Percentiles rank a stretch among this genome's conserved stretches.
Evolutionary conservation across 129 eudicot genomes (phyloP).

Genomic region (Rutidosis leptorrhynchoides): DNA sequence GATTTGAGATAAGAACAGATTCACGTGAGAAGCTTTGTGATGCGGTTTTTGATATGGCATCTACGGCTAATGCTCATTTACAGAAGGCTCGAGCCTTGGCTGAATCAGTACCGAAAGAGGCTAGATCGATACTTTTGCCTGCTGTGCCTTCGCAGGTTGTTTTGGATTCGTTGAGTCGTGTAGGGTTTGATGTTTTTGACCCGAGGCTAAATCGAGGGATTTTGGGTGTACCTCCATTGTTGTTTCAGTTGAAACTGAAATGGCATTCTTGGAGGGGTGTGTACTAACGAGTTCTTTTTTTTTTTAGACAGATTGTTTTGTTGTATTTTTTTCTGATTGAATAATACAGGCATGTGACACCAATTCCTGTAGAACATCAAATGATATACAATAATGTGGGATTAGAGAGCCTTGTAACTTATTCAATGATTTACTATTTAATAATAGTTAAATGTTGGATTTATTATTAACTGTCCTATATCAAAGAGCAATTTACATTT

Average conservation of each 20-base stretch:
- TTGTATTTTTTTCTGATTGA: conserved; percentile 5
- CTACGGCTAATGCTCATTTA: conserved; percentile 80
- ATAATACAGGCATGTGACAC: conserved; percentile 27
- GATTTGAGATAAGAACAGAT: conserved; percentile 49
- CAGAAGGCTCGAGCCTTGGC: conserved; percentile 73
- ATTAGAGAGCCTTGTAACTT: conserved; percentile 23
- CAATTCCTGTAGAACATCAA: neutral
- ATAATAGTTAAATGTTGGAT: no score
- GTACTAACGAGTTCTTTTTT: conserved; percentile 34
- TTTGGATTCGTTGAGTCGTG: conserved; percentile 59
- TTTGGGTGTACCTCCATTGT: conserved; percentile 69
- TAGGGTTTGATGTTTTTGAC: conserved; percentile 79
- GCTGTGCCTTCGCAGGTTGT: conserved; percentile 75
- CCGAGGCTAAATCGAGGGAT: conserved; percentile 62
- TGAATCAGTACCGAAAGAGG: conserved; percentile 69
- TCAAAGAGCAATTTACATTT: no score
- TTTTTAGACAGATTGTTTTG: neutral
- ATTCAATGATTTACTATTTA: no score
- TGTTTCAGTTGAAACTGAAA: conserved; percentile 79
- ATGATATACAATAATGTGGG: conserved; percentile 1
- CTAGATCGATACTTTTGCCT: conserved; percentile 70
- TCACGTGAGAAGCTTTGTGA: conserved; percentile 61
- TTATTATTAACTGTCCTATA: no score
- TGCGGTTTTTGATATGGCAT: conserved; percentile 87
- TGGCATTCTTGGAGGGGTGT: conserved; percentile 82